Evolutionary conservation across 176 grass and related monocot species (phyloP).

Genomic region (Elymus sibiricus): DNA sequence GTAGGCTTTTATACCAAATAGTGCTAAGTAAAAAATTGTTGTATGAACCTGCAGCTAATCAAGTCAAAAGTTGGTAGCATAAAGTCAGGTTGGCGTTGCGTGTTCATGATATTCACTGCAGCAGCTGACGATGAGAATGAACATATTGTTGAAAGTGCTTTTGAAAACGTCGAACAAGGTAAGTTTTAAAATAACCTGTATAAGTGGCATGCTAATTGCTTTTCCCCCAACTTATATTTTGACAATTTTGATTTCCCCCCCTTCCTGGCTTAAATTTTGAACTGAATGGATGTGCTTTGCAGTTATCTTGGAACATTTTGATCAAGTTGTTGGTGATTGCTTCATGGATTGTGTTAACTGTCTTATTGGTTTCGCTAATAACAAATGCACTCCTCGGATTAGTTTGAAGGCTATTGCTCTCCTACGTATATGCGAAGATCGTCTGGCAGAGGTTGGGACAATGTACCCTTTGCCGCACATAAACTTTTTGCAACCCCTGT

Average conservation of each 20-base stretch:
- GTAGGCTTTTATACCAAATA: slow-evolving; percentile 23
- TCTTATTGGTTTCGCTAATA: slow-evolving; percentile 98
- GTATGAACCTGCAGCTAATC: slow-evolving; percentile 67
- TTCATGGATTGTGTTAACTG: slow-evolving; percentile 99
- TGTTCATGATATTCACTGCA: slow-evolving; percentile 99
- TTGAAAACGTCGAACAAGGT: slow-evolving; percentile 99
- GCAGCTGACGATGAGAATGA: slow-evolving; percentile 90
- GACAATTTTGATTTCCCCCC: background rate
- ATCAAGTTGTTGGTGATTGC: slow-evolving; percentile 97
- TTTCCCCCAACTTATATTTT: slow-evolving; percentile 14
- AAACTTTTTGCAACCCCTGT: background rate
- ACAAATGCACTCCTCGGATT: slow-evolving; percentile 87
- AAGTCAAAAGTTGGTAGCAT: slow-evolving; percentile 99
- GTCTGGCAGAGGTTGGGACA: slow-evolving; percentile 89
- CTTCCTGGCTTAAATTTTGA: slow-evolving; percentile 14
- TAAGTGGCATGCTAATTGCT: slow-evolving; percentile 2
- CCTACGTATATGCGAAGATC: slow-evolving; percentile 98
- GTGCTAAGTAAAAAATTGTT: slow-evolving; percentile 11
- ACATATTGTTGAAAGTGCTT: slow-evolving; percentile 95
- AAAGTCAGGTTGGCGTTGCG: slow-evolving; percentile 96
- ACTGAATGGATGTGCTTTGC: slow-evolving; percentile 28
- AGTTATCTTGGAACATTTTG: slow-evolving; percentile 99
- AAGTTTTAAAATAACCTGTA: slow-evolving; percentile 18
- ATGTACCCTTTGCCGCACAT: background rate
- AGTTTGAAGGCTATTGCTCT: slow-evolving; percentile 99